A percentile compares a stretch with the other conserved stretches of the same genome.
Conservation (phyloP, 2,329 filamentous ascomycete species). For the Fragosphaeria purpurea region DNA sequence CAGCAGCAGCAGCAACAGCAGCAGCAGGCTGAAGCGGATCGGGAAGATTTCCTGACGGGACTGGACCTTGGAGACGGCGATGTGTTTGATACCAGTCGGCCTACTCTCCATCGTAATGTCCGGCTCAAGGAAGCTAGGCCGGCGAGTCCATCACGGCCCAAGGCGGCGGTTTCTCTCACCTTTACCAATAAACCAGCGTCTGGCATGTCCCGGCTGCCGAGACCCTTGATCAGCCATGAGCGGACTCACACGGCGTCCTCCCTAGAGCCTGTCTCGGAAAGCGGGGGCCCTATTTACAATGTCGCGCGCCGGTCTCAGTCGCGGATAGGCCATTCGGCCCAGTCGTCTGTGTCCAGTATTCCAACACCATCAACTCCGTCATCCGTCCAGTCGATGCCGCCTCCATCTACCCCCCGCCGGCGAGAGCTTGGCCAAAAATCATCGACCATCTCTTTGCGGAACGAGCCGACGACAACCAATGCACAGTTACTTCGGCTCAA, state of each 20-base stretch:
- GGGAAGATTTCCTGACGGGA: constrained; percentile 75
- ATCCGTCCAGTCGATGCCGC: constrained; percentile 37
- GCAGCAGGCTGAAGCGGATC: constrained; percentile 31
- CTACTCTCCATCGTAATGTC: constrained; percentile 83
- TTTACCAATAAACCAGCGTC: constrained; percentile 71
- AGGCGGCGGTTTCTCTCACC: constrained; percentile 74
- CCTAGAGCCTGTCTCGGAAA: constrained; percentile 89
- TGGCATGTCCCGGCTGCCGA: constrained; percentile 61
- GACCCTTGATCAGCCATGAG: constrained; percentile 59
- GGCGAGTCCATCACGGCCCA: constrained; percentile 59
- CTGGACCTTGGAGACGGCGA: constrained; percentile 81
- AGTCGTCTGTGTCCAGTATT: constrained; percentile 58
- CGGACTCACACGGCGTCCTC: constrained; percentile 58
- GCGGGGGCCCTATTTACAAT: constrained; percentile 58
- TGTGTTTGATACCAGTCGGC: constrained; percentile 68
- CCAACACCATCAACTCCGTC: constrained; percentile 51
- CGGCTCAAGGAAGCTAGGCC: constrained; percentile 67
- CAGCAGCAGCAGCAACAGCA: constrained; percentile 16
- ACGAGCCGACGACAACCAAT: constrained; percentile 54
- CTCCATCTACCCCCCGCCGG: constrained; percentile 50
- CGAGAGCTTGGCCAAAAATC: constrained; percentile 47
- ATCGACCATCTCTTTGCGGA: constrained; percentile 43
- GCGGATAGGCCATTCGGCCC: constrained; percentile 56
- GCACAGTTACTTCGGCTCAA: constrained; percentile 56
- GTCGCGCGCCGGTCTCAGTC: constrained; percentile 54